Evolutionary conservation across 179 eudicot species (phyloP), one percentile per base, ranked within the genome.

Genomic region (Spinacia oleracea): DNA sequence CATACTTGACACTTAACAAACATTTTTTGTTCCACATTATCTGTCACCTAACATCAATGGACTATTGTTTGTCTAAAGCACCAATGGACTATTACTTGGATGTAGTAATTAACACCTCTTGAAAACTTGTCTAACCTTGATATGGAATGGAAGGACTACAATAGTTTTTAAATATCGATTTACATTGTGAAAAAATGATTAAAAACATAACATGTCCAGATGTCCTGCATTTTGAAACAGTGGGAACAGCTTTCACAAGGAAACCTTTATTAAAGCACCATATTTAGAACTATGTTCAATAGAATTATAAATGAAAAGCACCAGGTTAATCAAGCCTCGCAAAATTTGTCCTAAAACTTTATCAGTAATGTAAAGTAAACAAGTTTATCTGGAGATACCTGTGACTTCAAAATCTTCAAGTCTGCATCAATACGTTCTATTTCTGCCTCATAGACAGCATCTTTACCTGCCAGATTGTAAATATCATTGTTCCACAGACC

Each of bases 341-440:
- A 31, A 31, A 46, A 64, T 35, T 63, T 46, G 43, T 42, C 38
- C 70, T 29, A 15, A 31, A 16, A 11, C 56, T 42, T 43, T 14
- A 69, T 72, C 58, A 74, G 48, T 65, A 75, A n/a, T 67, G 70
- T 70, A 16, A 50, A 69, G 65, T 29, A 59, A 58, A 32, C 60
- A 35, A 2, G 46, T 55, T 73, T 62, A 35, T 40, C 75, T 42
- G 16, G 51, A 69, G 53, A 79, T 80, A 95, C 98, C 98, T 93
- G 98, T 77, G 85, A 81, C 77, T 89, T 86, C 82, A 96, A 83
- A 83, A 93, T 92, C 82, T 86, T 91, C 78, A 89, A 77, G 85
- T 96, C 98, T 70, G 99, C 99, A 81, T 96, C 96, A 27, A 93
- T 85, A 73, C 97, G 91, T 80, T 86, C 89, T 72, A 89, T 56